phyloP scores from a whole-genome alignment of 257 asterid genomes.

The Scutellaria galericulata region DNA sequence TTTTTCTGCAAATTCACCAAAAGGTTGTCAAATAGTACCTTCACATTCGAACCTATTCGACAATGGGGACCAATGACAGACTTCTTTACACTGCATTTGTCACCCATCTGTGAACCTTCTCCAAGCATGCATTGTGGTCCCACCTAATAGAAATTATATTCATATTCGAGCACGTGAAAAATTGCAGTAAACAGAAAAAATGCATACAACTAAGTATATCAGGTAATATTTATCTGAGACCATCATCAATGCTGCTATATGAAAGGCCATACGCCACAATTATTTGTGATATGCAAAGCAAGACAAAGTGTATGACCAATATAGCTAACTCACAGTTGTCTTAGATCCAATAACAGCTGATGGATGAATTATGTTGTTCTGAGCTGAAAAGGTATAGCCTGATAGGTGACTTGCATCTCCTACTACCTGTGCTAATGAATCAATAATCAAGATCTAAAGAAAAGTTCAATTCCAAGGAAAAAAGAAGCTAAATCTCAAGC shows the following conservation, averaged over 20 bases:
- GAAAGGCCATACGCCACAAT: background rate
- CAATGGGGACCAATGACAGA: constrained; percentile 98
- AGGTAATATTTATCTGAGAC: constrained; percentile 24
- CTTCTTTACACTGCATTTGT: constrained; percentile 95
- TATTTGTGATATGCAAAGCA: constrained; percentile 19
- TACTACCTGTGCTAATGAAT: constrained; percentile 60
- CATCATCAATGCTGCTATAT: constrained; percentile 15
- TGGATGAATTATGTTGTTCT: constrained; percentile 85
- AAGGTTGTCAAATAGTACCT: constrained; percentile 53
- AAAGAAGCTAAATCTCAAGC: constrained; percentile 3
- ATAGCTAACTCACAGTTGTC: constrained; percentile 84
- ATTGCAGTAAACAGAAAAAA: constrained; percentile 19
- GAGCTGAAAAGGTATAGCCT: constrained; percentile 82
- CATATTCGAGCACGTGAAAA: constrained; percentile 25
- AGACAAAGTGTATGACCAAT: background rate
- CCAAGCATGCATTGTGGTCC: constrained; percentile 98
- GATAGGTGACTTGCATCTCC: constrained; percentile 93
- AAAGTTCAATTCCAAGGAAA: background rate
- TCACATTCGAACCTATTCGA: constrained; percentile 95
- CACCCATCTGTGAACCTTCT: constrained; percentile 96
- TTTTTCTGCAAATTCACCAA: constrained; percentile 12
- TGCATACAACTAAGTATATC: background rate
- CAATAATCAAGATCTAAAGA: background rate
- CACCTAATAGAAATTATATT: constrained; percentile 56
- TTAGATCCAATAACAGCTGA: constrained; percentile 80